These are phyloP conservation scores for Kodamaea kakaduensis DNA, from an alignment of 805 yeast species.

Conservation along the genomic window DNA sequence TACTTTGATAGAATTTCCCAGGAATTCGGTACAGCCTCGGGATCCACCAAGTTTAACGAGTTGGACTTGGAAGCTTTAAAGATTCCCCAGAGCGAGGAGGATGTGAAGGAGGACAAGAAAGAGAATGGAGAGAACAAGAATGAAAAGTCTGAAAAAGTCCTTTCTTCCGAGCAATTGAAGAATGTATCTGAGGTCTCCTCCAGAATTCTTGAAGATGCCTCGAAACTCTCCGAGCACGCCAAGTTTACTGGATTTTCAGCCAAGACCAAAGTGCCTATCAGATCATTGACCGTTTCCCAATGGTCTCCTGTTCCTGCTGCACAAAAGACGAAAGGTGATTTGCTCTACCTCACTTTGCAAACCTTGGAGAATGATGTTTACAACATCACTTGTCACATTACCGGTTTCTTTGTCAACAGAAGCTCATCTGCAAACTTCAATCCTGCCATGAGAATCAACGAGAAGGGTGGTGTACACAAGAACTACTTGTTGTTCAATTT, in stretches of 20 bases:
- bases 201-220: conserved; percentile 11
- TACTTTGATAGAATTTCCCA: conserved; percentile 41
- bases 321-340: conserved; percentile 66
- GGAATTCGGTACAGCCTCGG: conserved; percentile 42
- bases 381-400: conserved; percentile 71
- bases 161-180: conserved; percentile 12
- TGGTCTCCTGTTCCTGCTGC: conserved; percentile 84
- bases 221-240: conserved; percentile 16
- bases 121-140: conserved; percentile 5
- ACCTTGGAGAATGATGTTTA: conserved; percentile 78
- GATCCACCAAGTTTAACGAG: conserved; percentile 45
- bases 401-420: conserved; percentile 78
- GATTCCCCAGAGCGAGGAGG: no score
- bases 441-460: conserved; percentile 48
- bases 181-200: conserved; percentile 10
- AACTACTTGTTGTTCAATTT: conserved; percentile 58
- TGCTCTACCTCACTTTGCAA: conserved; percentile 67
- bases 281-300: conserved; percentile 54
- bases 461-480: conserved; percentile 28
- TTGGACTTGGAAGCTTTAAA: conserved; percentile 37
- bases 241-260: conserved; percentile 25
- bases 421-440: conserved; percentile 68
- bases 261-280: conserved; percentile 48
- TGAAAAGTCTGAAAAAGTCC: conserved; percentile 16
- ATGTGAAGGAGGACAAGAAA: conserved; percentile 12